Evolutionary conservation across 2,329 filamentous ascomycete species (phyloP).

Genomic region (Cercospora sp.): DNA sequence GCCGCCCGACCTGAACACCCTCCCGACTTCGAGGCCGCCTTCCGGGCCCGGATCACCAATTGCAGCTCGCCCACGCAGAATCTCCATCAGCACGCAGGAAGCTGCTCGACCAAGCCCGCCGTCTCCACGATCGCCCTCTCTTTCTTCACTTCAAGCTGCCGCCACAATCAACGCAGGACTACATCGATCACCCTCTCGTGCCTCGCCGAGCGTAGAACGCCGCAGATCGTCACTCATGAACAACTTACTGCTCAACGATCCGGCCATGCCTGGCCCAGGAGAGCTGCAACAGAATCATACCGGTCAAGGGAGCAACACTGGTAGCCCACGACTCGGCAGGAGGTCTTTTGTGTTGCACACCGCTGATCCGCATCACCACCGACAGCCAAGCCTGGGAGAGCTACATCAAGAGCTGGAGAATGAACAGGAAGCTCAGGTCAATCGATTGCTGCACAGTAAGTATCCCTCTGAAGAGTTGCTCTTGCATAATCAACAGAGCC

Average conservation of each 20-base stretch:
- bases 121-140: slow-evolving; percentile 63
- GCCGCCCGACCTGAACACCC: slow-evolving; percentile 62
- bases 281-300: slow-evolving; percentile 60
- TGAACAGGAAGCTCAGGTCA: slow-evolving; percentile 78
- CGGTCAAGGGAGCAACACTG: slow-evolving; percentile 32
- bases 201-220: slow-evolving; percentile 52
- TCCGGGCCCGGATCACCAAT: slow-evolving; percentile 39
- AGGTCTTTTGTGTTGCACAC: slow-evolving; percentile 47
- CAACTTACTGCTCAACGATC: slow-evolving; percentile 74
- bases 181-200: slow-evolving; percentile 50
- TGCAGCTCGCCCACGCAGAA: slow-evolving; percentile 34
- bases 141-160: slow-evolving; percentile 70
- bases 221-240: slow-evolving; percentile 69
- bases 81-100: slow-evolving; percentile 42
- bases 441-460: slow-evolving; percentile 63
- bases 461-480: background rate
- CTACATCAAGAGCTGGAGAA: slow-evolving; percentile 77
- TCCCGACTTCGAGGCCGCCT: slow-evolving; percentile 41
- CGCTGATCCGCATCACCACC: slow-evolving; percentile 59
- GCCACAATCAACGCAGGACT: slow-evolving; percentile 73
- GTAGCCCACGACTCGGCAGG: slow-evolving; percentile 30
- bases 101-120: slow-evolving; percentile 51
- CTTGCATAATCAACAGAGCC: background rate
- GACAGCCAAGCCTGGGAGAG: slow-evolving; percentile 71
- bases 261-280: slow-evolving; percentile 64